Evolutionary conservation across 176 grass and related monocot species (phyloP), one percentile per base, ranked within the genome.

Genomic region (Musa itinerans): DNA sequence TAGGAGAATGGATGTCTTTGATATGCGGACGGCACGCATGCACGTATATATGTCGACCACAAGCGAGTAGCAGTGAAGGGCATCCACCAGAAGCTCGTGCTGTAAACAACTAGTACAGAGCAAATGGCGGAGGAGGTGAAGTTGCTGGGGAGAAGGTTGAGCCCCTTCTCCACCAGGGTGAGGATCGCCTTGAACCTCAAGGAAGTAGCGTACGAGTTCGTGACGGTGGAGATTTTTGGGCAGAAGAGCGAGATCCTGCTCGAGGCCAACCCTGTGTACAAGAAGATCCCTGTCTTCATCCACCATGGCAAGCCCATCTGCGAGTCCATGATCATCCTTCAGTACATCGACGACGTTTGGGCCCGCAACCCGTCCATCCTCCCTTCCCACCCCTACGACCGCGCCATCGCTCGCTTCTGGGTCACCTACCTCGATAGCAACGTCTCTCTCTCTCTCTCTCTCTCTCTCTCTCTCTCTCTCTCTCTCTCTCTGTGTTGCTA

Each of bases 191-290:
- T 69, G 14, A 11, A 17, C 12, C 34, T 69, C 67, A 69, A 69
- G 5, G 49, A n/a, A 17, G 67, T 69, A 7, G 15, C 5, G 12
- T 50, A 69, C 29, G 15, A 69, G 67, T 10, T 69, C 23, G 27
- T 69, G 67, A 19, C 19, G 67, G 67, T 49, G 67, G 29, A 49
- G 67, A 1, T 53, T 57, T 68, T 86, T 72, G 68, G 69, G n/a
- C 67, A 74, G 54, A 92, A 96, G 89, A 86, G 89, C 76, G 80
- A 85, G 48, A 81, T 89, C 49, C 77, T 96, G 27, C 74, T 92
- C 13, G 22, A 27, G 11, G 83, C 74, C 54, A 89, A 86, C 53
- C 83, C 87, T 0, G 83, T 69, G 15, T 19, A 49, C 67, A 69
- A 69, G 10, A 65, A 65, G 63, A 65, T 65, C 23, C 63, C 63